Conservation (phyloP, 2,329 filamentous ascomycete genomes). For the Monosporascus cannonballus region DNA sequence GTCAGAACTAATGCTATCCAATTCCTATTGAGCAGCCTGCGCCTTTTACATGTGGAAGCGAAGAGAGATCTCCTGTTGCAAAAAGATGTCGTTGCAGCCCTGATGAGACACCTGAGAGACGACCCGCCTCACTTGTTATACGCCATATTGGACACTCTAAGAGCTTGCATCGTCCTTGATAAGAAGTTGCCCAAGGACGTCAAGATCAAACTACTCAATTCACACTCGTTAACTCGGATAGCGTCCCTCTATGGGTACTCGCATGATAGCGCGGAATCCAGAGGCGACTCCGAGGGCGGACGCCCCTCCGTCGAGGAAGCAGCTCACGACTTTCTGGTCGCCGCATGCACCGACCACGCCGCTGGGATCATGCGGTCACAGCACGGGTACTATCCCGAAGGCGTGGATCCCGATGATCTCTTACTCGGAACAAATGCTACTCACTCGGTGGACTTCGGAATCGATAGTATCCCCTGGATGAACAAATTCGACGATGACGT, state of each 20-base stretch:
- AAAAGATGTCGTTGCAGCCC: constrained; percentile 58
- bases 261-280: constrained; percentile 30
- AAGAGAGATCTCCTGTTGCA: constrained; percentile 82
- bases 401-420: constrained; percentile 47
- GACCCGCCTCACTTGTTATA: constrained; percentile 71
- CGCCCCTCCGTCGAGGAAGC: constrained; percentile 53
- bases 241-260: constrained; percentile 63
- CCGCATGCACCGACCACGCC: constrained; percentile 66
- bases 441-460: constrained; percentile 51
- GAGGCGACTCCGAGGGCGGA: constrained; percentile 33
- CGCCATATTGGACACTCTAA: constrained; percentile 68
- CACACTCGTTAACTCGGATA: constrained; percentile 66
- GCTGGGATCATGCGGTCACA: constrained; percentile 72
- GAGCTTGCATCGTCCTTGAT: constrained; percentile 67
- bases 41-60: constrained; percentile 67
- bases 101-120: constrained; percentile 71
- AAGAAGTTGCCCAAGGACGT: constrained; percentile 63
- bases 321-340: constrained; percentile 69
- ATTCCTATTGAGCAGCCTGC: constrained; percentile 74
- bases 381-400: constrained; percentile 78
- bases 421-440: constrained; percentile 35
- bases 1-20: constrained; percentile 77
- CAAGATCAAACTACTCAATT: constrained; percentile 72
- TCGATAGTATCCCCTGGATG: constrained; percentile 66
- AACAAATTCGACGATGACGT: constrained; percentile 60